Evolutionary conservation across 805 yeast genomes (phyloP), one percentile per base, ranked within the genome.

Genomic region (Barnettozyma populi): DNA sequence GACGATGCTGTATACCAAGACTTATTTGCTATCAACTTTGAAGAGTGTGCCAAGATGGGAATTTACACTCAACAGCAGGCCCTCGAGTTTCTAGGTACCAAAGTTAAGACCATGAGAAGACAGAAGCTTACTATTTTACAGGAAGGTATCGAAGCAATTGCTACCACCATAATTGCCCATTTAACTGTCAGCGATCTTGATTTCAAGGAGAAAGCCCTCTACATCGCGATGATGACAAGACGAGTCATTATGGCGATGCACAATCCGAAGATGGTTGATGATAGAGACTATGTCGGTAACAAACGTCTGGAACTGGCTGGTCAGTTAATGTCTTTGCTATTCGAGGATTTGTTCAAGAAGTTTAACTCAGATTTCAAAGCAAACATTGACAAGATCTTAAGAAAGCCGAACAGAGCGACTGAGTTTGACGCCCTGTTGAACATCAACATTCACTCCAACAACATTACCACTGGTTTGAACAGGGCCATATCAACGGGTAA

Each of bases 401-500:
- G 89, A 66, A 90, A 90, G 62, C 97, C 97, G 24, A 88, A 92
- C 61, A 78, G 98, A 56, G 92, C 97, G 1, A 86, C 87, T 51
- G 98, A 92, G 63, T 94, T 92, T 61, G 97, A 94, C 68, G 98
- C 99, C 0, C 71, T 92, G 40, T 68, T 92, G 51, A 86, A 88
- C 48, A 89, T 94, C 62, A 86, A 88, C 55, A 89, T 90, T 44
- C 97, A 92, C 65, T 86, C 96, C 5, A 87, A 87, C 60, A 90
- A 90, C 61, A 90, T 94, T 55, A 89, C 99, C 13, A 85, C 86
- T 62, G 99, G 99, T 27, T 72, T 94, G 67, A 90, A 90, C 64
- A 78, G 98, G 61, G 97, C 99, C 39, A 94, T 94, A 42, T 90
- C 98, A 14, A 94, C 99, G 0, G 99, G 99, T 57, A 94, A 94